Evolutionary conservation across 2,329 filamentous ascomycete genomes (phyloP).

Genomic region (Saccharata proteae): DNA sequence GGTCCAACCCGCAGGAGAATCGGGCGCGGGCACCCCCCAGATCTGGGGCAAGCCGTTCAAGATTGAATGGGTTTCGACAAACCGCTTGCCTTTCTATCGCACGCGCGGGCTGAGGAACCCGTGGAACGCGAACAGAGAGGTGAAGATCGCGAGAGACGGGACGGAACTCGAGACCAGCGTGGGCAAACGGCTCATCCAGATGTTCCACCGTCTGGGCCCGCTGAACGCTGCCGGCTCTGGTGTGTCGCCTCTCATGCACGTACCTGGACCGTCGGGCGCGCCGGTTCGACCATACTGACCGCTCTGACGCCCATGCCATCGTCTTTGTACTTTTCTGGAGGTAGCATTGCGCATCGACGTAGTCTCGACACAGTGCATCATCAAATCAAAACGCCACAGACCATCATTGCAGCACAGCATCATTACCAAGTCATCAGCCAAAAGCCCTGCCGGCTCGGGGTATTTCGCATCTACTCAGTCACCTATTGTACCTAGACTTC

Average conservation of each 20-base stretch:
- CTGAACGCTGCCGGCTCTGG: slow-evolving; percentile 4
- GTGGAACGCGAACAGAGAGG: slow-evolving; percentile 89
- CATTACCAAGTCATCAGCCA: too few species aligned
- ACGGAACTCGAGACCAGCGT: slow-evolving; percentile 82
- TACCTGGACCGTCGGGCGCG: slow-evolving; percentile 4
- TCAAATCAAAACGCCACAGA: too few species aligned
- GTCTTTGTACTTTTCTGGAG: too few species aligned
- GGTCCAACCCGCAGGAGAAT: slow-evolving; percentile 23
- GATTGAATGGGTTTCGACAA: slow-evolving; percentile 80
- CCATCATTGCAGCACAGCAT: too few species aligned
- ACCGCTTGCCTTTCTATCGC: slow-evolving; percentile 73
- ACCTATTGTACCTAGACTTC: too few species aligned
- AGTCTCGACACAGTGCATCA: too few species aligned
- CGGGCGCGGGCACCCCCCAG: slow-evolving; percentile 29
- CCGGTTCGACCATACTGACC: background rate
- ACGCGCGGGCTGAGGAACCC: slow-evolving; percentile 80
- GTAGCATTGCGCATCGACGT: too few species aligned
- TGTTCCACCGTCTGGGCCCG: slow-evolving; percentile 53
- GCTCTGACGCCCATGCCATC: too few species aligned
- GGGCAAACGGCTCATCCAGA: slow-evolving; percentile 60
- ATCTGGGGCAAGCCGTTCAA: slow-evolving; percentile 86
- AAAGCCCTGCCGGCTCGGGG: too few species aligned
- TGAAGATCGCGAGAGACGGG: slow-evolving; percentile 91
- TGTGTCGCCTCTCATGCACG: slow-evolving; percentile 5
- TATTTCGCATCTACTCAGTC: too few species aligned